phyloP scores from a whole-genome alignment of 768 basidiomycete genomes.

The Mycena sanguinolenta region DNA sequence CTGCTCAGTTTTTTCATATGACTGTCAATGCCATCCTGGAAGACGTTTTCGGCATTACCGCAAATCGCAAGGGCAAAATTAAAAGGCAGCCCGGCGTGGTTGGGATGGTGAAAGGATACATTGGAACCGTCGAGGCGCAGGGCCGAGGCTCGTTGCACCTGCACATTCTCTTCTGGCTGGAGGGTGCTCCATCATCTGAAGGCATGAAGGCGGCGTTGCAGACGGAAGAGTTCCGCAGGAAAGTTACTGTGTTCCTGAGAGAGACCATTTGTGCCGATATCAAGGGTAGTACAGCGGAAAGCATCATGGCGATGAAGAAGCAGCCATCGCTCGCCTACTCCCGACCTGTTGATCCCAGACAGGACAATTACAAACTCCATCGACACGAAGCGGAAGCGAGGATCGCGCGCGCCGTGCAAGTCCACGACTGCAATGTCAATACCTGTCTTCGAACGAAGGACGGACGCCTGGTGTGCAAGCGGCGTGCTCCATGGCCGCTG shows the following conservation, averaged over 20 bases:
- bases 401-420: conserved; percentile 46
- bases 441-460: conserved; percentile 36
- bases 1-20: conserved; percentile 51
- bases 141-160: conserved; percentile 53
- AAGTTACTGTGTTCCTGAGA: conserved; percentile 45
- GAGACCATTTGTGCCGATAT: conserved; percentile 50
- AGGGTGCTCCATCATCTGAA: conserved; percentile 44
- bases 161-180: conserved; percentile 51
- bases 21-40: conserved; percentile 37
- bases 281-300: conserved; percentile 42
- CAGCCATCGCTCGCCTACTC: conserved; percentile 47
- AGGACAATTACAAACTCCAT: conserved; percentile 27
- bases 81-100: conserved; percentile 32
- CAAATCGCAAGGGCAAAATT: not conserved
- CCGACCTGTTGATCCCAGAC: conserved; percentile 49
- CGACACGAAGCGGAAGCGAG: conserved; percentile 32
- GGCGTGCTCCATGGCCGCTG: conserved; percentile 45
- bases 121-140: conserved; percentile 52
- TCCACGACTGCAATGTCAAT: conserved; percentile 46
- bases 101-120: conserved; percentile 34
- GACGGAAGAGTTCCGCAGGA: conserved; percentile 43
- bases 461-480: conserved; percentile 47
- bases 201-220: conserved; percentile 44
- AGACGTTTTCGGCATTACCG: conserved; percentile 48
- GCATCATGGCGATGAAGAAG: conserved; percentile 40